phyloP scores from a whole-genome alignment of 352 stramenopile genomes.

The Pythium volutum region DNA sequence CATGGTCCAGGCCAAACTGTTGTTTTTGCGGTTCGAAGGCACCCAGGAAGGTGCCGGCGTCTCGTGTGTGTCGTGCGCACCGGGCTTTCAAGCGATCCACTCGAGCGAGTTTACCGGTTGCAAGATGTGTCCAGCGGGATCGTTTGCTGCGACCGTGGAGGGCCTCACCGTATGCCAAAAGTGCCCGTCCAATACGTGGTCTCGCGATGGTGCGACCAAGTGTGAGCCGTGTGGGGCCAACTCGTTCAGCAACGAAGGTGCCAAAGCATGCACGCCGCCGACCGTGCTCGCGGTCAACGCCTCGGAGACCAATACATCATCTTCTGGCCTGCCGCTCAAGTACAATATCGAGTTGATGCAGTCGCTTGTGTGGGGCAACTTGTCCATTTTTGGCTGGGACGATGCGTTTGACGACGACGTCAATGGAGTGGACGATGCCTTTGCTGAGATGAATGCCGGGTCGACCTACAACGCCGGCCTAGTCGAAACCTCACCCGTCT shows the following conservation, averaged over 20 bases:
- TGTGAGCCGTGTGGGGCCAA: conserved; percentile 64
- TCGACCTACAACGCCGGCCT: conserved; percentile 23
- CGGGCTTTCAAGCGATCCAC: conserved; percentile 44
- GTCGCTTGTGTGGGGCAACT: conserved; percentile 62
- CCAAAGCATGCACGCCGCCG: conserved; percentile 43
- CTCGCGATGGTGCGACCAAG: conserved; percentile 36
- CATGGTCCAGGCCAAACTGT: conserved; percentile 50
- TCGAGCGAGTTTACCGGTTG: conserved; percentile 38
- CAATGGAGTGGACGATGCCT: conserved; percentile 3
- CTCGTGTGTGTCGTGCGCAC: conserved; percentile 47
- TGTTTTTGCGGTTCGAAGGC: conserved; percentile 46
- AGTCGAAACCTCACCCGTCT: conserved; percentile 27
- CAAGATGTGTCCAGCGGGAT: conserved; percentile 58
- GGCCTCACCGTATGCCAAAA: conserved; percentile 44
- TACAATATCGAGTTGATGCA: conserved; percentile 80
- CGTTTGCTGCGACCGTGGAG: conserved; percentile 32
- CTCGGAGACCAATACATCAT: conserved; percentile 18
- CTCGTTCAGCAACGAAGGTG: conserved; percentile 48
- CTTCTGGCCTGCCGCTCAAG: conserved; percentile 6
- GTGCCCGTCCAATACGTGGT: conserved; percentile 65
- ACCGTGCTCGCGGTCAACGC: conserved; percentile 40
- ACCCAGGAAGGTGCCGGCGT: conserved; percentile 53
- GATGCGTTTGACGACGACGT: conserved; percentile 19
- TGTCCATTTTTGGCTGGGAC: conserved; percentile 12
- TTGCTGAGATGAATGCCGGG: conserved; percentile 12